Evolutionary conservation across 768 basidiomycete genomes (phyloP).

Genomic region (Amanita molliuscula): DNA sequence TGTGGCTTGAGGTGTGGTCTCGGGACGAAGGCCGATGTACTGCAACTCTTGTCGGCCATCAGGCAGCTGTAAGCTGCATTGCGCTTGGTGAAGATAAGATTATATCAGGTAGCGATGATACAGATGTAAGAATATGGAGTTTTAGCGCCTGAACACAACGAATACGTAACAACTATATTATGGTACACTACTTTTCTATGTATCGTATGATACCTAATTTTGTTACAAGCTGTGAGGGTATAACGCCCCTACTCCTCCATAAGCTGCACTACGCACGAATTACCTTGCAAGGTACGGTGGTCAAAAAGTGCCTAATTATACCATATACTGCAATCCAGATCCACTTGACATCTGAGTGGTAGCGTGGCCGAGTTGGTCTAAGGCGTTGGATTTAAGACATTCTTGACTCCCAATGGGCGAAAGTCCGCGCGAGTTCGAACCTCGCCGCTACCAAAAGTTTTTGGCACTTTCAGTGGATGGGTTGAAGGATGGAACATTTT

Average conservation of each 20-base stretch:
- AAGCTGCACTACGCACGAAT: too few species aligned
- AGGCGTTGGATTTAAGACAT: constrained; percentile 82
- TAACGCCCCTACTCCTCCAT: too few species aligned
- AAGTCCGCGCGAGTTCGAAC: constrained; percentile 87
- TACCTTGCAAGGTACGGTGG: too few species aligned
- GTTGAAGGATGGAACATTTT: too few species aligned
- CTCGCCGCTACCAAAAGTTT: constrained; percentile 64
- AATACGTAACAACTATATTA: too few species aligned
- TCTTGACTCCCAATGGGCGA: constrained; percentile 74
- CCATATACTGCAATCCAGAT: too few species aligned
- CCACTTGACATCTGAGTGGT: constrained; percentile 14
- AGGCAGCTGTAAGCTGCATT: constrained; percentile 88
- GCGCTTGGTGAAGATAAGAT: constrained; percentile 91
- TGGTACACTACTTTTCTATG: too few species aligned
- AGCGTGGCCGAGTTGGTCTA: constrained; percentile 87
- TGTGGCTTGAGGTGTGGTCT: constrained; percentile 72
- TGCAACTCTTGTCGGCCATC: constrained; percentile 86
- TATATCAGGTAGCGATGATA: constrained; percentile 92
- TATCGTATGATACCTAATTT: too few species aligned
- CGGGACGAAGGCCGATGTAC: constrained; percentile 82
- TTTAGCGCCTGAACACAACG: constrained; percentile 25
- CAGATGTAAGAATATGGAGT: constrained; percentile 79
- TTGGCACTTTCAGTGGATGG: too few species aligned
- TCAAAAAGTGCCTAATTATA: too few species aligned
- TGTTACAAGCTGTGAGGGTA: too few species aligned